These are phyloP conservation scores for Conticribra guillardii DNA, from an alignment of 108 stramenopile genomes.

Conservation along the genomic window DNA sequence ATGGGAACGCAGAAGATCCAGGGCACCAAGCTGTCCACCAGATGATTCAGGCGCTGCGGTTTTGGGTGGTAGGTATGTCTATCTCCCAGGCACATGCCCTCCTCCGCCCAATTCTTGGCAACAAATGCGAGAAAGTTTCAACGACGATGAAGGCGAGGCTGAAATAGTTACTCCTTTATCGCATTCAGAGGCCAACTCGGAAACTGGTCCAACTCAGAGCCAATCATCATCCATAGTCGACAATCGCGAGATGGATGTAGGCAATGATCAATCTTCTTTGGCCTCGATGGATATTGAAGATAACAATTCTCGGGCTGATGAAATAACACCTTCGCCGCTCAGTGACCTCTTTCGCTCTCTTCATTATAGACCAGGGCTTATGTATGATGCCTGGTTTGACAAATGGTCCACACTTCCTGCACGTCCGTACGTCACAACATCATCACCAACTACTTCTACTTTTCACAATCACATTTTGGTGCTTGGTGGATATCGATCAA, in stretches of 20 bases:
- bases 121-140: neutral
- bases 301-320: constrained; percentile 4
- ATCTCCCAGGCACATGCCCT: constrained; percentile 31
- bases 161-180: constrained; percentile 21
- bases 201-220: neutral
- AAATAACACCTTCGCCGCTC: constrained; percentile 5
- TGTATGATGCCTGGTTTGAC: constrained; percentile 25
- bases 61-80: constrained; percentile 27
- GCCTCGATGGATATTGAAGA: constrained; percentile 17
- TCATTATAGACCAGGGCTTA: constrained; percentile 30
- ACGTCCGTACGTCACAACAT: constrained; percentile 32
- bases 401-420: constrained; percentile 22
- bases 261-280: constrained; percentile 7
- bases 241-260: neutral
- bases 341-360: constrained; percentile 11
- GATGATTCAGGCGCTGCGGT: constrained; percentile 42
- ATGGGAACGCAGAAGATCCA: constrained; percentile 24
- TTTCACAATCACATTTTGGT: constrained; percentile 30
- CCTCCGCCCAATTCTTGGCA: constrained; percentile 17
- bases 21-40: constrained; percentile 33
- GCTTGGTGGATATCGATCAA: constrained; percentile 36
- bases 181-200: constrained; percentile 17
- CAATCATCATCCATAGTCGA: constrained; percentile 4
- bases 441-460: constrained; percentile 33
- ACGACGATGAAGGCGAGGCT: neutral